phyloP scores from a whole-genome alignment of 805 yeast genomes.

The Wickerhamomyces bisporus region DNA sequence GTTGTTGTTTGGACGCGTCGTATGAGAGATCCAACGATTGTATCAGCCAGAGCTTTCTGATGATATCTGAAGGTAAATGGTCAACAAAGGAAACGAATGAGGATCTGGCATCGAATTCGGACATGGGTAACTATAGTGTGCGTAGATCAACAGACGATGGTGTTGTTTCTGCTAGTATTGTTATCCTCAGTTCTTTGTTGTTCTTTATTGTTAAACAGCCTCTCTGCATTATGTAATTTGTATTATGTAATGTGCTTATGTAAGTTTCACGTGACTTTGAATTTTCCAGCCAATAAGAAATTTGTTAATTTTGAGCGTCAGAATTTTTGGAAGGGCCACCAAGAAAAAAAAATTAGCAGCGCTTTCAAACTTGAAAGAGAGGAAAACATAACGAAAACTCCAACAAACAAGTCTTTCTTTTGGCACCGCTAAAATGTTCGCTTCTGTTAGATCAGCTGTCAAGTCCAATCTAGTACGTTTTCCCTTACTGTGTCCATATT shows the following conservation, averaged over 20 bases:
- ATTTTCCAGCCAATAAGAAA: slow-evolving; percentile 22
- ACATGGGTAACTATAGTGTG: slow-evolving; percentile 8
- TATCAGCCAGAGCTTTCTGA: slow-evolving; percentile 35
- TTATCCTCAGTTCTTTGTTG: no score
- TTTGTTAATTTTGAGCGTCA: slow-evolving; percentile 6
- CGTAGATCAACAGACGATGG: no score
- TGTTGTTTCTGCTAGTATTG: no score
- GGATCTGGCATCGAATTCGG: slow-evolving; percentile 31
- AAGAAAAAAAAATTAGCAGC: not conserved
- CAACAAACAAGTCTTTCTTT: not conserved
- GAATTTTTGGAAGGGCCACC: slow-evolving; percentile 1
- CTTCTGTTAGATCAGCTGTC: slow-evolving; percentile 28
- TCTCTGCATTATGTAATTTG: no score
- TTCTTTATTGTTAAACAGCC: no score
- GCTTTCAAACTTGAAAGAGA: slow-evolving; percentile 1
- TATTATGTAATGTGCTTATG: no score
- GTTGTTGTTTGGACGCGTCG: slow-evolving; percentile 12
- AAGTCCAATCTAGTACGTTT: slow-evolving; percentile 26
- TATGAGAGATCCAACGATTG: slow-evolving; percentile 29
- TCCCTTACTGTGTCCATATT: no score
- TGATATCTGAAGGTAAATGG: slow-evolving; percentile 39
- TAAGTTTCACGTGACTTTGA: not conserved
- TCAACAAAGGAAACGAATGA: slow-evolving; percentile 34
- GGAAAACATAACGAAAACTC: slow-evolving; percentile 2
- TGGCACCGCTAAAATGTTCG: slow-evolving; percentile 19